Conservation (phyloP, 345 rosid genomes). For the Odontarrhena argentea region DNA sequence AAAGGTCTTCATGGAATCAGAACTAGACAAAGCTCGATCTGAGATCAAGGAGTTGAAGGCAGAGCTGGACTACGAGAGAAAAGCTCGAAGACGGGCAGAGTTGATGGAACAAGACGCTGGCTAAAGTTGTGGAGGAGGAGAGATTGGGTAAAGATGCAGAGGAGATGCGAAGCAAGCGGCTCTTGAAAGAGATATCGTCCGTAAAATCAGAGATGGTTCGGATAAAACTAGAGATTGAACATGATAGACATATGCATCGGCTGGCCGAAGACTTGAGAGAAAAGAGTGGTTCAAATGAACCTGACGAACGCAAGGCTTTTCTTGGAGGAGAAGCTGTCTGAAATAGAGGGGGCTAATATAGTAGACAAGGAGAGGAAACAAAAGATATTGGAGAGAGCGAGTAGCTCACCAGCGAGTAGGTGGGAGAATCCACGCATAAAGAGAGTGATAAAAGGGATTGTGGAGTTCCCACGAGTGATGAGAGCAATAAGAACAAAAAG, state of each 20-base stretch:
- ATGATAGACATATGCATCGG: constrained; percentile 77
- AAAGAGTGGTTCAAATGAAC: constrained; percentile 92
- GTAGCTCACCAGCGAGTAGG: constrained; percentile 29
- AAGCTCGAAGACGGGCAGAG: constrained; percentile 65
- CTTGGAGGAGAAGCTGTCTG: constrained; percentile 68
- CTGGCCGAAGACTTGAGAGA: constrained; percentile 80
- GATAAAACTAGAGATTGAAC: constrained; percentile 65
- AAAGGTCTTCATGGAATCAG: constrained; percentile 56
- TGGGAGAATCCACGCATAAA: constrained; percentile 82
- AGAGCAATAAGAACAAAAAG: constrained; percentile 68
- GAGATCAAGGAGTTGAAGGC: constrained; percentile 67
- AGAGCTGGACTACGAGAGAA: constrained; percentile 67
- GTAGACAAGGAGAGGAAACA: constrained; percentile 37
- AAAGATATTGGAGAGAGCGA: constrained; percentile 33
- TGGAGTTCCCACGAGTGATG: constrained; percentile 77
- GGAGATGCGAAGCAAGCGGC: constrained; percentile 63
- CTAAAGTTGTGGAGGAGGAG: constrained; percentile 67
- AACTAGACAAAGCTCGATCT: constrained; percentile 51
- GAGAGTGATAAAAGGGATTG: constrained; percentile 87
- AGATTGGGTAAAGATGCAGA: constrained; percentile 61
- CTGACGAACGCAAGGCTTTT: constrained; percentile 71
- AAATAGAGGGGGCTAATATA: constrained; percentile 43
- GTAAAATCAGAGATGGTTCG: constrained; percentile 56
- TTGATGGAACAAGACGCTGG: constrained; percentile 58
- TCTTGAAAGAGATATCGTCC: constrained; percentile 54